Conservation (phyloP, 345 rosid genomes). For the Corchorus capsularis region DNA sequence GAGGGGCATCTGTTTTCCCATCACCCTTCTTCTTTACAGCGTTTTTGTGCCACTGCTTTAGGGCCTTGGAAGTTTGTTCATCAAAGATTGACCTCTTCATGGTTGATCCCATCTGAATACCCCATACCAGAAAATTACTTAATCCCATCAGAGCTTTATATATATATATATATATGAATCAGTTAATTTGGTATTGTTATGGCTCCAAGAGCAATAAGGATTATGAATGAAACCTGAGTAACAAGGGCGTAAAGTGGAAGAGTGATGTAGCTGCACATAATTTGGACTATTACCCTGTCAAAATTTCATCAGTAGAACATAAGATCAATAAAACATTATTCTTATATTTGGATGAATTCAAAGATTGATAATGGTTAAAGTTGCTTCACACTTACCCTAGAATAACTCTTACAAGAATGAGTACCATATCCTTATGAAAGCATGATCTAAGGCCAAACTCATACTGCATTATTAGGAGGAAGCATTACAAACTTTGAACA, state of each 20-base stretch:
- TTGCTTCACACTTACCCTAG: slow-evolving; percentile 57
- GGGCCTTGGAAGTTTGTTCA: slow-evolving; percentile 82
- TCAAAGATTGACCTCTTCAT: slow-evolving; percentile 95
- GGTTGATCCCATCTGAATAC: slow-evolving; percentile 86
- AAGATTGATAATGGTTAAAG: not conserved
- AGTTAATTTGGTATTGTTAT: too few species aligned
- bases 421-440: slow-evolving; percentile 55
- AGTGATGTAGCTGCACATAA: slow-evolving; percentile 87
- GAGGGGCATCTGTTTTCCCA: slow-evolving; percentile 26
- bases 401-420: slow-evolving; percentile 45
- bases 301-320: not conserved
- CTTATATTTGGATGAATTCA: too few species aligned
- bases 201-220: not conserved
- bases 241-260: slow-evolving; percentile 98
- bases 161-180: not conserved
- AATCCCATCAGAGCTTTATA: not conserved
- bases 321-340: not conserved
- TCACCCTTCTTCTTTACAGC: slow-evolving; percentile 58
- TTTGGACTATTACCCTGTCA: slow-evolving; percentile 69
- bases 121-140: not conserved
- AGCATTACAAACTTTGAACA: slow-evolving; percentile 16
- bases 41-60: slow-evolving; percentile 76
- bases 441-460: slow-evolving; percentile 90
- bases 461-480: slow-evolving; percentile 52
- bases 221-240: slow-evolving; percentile 62